A percentile compares a stretch with the other conserved stretches of the same genome.
These are phyloP conservation scores for Capsicum rhomboideum DNA, from an alignment of 257 asterid species.

Conservation along the genomic window DNA sequence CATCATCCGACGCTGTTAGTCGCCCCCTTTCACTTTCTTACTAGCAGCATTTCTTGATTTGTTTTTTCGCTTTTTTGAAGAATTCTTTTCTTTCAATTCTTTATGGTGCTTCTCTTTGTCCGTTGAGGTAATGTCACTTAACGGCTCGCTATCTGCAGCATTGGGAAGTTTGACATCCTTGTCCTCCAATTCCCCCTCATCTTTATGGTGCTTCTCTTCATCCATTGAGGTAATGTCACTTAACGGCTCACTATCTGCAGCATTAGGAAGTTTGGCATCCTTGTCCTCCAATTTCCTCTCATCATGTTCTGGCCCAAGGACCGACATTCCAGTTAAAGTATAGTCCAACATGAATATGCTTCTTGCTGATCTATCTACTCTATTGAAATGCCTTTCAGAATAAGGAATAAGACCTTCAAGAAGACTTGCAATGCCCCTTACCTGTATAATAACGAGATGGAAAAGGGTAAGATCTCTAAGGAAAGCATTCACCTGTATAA, in stretches of 20 bases:
- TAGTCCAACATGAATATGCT: slow-evolving; percentile 76
- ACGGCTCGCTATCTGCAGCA: slow-evolving; percentile 13
- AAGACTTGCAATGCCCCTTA: slow-evolving; percentile 60
- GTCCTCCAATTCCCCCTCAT: slow-evolving; percentile 5
- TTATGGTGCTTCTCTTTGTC: slow-evolving; percentile 17
- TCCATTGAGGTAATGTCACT: slow-evolving; percentile 7
- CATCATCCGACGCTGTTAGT: no score
- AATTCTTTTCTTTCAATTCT: slow-evolving; percentile 7
- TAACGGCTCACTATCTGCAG: slow-evolving; percentile 12
- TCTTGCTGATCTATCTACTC: slow-evolving; percentile 69
- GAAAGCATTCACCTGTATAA: no score
- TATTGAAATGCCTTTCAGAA: slow-evolving; percentile 69
- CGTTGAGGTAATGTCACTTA: background rate
- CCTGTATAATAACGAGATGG: slow-evolving; percentile 20
- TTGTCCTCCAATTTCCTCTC: slow-evolving; percentile 4
- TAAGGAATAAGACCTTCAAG: slow-evolving; percentile 84
- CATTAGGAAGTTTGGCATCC: slow-evolving; percentile 9
- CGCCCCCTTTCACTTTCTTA: slow-evolving; percentile 46
- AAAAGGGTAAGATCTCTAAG: background rate
- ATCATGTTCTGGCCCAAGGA: slow-evolving; percentile 53
- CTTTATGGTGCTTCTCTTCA: slow-evolving; percentile 14
- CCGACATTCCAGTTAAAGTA: slow-evolving; percentile 68
- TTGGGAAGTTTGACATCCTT: slow-evolving; percentile 11
- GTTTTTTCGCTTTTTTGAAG: slow-evolving; percentile 45
- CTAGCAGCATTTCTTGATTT: slow-evolving; percentile 41